Percentiles rank a stretch among this genome's conserved stretches.
Evolutionary conservation across 2,329 filamentous ascomycete genomes (phyloP).

Genomic region (Exophiala phaeomuriformis): DNA sequence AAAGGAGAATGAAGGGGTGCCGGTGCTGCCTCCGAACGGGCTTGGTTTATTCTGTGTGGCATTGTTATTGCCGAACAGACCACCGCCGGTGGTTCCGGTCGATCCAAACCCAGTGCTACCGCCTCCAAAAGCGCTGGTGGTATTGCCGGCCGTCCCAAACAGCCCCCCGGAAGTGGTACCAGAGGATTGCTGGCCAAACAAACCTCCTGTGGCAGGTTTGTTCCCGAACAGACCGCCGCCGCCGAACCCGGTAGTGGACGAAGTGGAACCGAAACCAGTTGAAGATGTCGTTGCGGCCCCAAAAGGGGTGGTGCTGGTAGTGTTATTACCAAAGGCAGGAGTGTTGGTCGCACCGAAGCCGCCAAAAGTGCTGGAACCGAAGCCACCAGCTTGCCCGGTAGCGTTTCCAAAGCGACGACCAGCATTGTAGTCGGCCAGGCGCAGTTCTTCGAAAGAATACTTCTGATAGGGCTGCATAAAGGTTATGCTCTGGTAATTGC

Average conservation of each 20-base stretch:
- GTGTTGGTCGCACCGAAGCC: conserved; percentile 33
- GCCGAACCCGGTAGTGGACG: conserved; percentile 35
- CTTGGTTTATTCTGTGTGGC: conserved; percentile 37
- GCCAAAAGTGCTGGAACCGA: conserved; percentile 56
- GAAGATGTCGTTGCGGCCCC: conserved; percentile 33
- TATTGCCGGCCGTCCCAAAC: conserved; percentile 37
- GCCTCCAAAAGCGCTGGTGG: conserved; percentile 33
- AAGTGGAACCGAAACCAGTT: conserved; percentile 33
- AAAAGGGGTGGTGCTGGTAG: conserved; percentile 29
- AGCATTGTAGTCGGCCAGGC: conserved; percentile 79
- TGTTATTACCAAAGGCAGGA: conserved; percentile 24
- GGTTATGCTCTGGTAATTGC: conserved; percentile 44
- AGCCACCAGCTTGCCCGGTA: conserved; percentile 72
- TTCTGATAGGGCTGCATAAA: conserved; percentile 56
- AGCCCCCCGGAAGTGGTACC: conserved; percentile 32
- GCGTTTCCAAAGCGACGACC: conserved; percentile 77
- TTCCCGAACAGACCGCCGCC: conserved; percentile 42
- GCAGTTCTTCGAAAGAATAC: conserved; percentile 79
- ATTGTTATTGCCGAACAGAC: conserved; percentile 40
- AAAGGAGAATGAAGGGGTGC: conserved; percentile 22
- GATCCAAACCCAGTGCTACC: conserved; percentile 41
- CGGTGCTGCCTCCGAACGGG: conserved; percentile 39
- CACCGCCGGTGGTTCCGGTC: conserved; percentile 28
- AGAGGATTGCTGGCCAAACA: conserved; percentile 28
- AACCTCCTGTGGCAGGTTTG: conserved; percentile 29